Evolutionary conservation across 2,329 filamentous ascomycete species (phyloP), one percentile per base, ranked within the genome.

Genomic region (Hymenoscyphus fructigenus): DNA sequence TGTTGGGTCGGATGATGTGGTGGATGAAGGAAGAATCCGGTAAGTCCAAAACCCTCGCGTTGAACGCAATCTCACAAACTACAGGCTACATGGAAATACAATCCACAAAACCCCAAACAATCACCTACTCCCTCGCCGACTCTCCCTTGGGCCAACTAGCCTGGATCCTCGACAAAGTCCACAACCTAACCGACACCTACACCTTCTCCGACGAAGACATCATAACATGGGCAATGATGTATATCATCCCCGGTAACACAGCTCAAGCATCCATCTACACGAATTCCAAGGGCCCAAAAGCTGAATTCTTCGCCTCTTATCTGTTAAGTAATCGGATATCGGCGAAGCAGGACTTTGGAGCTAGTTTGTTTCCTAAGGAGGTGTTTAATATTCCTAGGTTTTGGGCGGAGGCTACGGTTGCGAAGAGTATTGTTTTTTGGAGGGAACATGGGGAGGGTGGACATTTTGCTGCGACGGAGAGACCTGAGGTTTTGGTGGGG

Each of bases 181-280:
- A 70, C 47, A 60, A 34, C 2, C n/a, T 71, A 23, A 53, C 67
- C 0, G 67, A 68, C 15, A 56, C 93, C 69, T 73, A 72, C 1
- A 92, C 92, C 70, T 78, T 83, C 0, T 93, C 85, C 0, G 88
- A 91, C 67, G 90, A 93, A 67, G 90, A 93, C 76, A 81, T 93
- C 12, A 78, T 91, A 50, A 91, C 88, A 0, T 93, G 90, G 91
- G 64, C 69, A 3, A 69, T 72, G 69, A 57, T 71, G 41, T 71
- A 69, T 47, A 50, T 71, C 17, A 67, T 71, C 34, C 66, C 67
- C 2, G 66, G 62, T n/a, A 66, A 65, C n/a, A 64, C 68, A 29
- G 67, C 65, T 28, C 67, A 68, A 59, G 61, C 67, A 2, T 28
- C 62, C 0, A 69, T 72, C 53, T 72, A 71, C 53, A 70, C 65